Conservation (phyloP, 306 rosid species). For the Benincasa hispida region DNA sequence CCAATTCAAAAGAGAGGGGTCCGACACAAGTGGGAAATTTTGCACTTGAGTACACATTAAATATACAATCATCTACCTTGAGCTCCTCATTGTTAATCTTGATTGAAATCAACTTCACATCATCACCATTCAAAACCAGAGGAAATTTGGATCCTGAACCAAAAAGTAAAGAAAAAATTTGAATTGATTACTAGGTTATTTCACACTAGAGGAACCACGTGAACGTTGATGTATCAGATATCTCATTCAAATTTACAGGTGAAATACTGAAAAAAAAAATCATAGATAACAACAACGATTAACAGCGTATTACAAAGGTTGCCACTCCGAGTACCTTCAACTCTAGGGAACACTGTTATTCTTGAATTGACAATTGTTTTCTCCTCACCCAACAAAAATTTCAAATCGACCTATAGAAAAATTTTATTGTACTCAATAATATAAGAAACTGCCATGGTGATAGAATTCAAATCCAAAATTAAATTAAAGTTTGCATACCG, state of each 20-base stretch:
- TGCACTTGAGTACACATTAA: background rate
- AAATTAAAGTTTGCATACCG: slow-evolving; percentile 25
- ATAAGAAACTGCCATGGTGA: background rate
- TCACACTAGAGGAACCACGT: background rate
- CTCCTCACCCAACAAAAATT: slow-evolving; percentile 79
- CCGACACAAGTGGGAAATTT: no score
- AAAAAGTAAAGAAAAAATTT: slow-evolving; percentile 9
- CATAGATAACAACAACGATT: background rate
- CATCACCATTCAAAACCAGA: slow-evolving; percentile 67
- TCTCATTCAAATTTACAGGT: background rate
- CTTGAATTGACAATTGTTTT: slow-evolving; percentile 64
- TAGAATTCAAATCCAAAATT: slow-evolving; percentile 10
- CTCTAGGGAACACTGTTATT: slow-evolving; percentile 59
- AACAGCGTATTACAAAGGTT: background rate
- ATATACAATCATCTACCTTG: slow-evolving; percentile 32
- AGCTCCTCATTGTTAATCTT: slow-evolving; percentile 50
- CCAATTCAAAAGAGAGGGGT: no score
- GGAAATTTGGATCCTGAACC: slow-evolving; percentile 52
- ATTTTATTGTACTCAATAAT: slow-evolving; percentile 10
- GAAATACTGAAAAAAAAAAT: background rate
- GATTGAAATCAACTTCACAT: slow-evolving; percentile 54
- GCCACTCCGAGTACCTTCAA: slow-evolving; percentile 19
- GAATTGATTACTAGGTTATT: background rate
- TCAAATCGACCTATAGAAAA: slow-evolving; percentile 60
- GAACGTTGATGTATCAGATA: background rate